Percentiles rank a stretch among this genome's conserved stretches.
Conservation (phyloP, 306 rosid genomes). For the Quercus glauca region DNA sequence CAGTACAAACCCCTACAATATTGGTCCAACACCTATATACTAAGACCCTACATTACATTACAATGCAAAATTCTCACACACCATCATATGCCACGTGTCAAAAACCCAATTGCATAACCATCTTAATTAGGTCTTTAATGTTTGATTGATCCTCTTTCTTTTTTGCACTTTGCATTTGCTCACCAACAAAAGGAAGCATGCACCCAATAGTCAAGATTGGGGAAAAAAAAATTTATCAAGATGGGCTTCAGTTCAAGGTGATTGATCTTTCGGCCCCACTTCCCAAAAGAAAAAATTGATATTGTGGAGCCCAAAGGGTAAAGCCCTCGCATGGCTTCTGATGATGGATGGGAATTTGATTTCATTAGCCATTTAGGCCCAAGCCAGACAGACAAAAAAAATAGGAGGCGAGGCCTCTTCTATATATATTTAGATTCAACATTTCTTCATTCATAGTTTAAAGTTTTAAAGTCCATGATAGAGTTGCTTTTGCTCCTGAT, state of each 20-base stretch:
- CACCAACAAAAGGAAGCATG: not conserved
- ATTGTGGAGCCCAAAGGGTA: slow-evolving; percentile 4
- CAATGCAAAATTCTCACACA: not conserved
- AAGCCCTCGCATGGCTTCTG: slow-evolving; percentile 26
- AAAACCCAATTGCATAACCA: not conserved
- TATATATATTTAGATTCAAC: not conserved
- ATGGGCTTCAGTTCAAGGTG: not conserved
- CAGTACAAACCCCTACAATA: not conserved
- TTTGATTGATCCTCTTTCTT: not conserved
- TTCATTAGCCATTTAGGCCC: slow-evolving; percentile 13
- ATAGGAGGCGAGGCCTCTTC: slow-evolving; percentile 27
- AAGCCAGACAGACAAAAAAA: slow-evolving; percentile 14
- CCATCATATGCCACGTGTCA: not conserved
- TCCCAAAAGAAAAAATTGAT: not conserved
- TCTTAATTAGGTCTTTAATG: not conserved
- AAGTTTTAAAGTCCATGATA: not conserved
- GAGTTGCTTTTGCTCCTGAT: not conserved
- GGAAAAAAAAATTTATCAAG: not conserved
- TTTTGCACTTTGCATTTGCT: not conserved
- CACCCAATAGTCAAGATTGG: not conserved
- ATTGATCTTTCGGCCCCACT: not conserved
- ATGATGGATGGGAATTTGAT: slow-evolving; percentile 4
- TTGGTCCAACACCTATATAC: not conserved
- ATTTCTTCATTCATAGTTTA: not conserved
- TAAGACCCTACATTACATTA: not conserved